Percentiles rank a stretch among this genome's conserved stretches.
Conservation (phyloP, 495 filamentous ascomycete genomes). For the Parathielavia appendiculata region DNA sequence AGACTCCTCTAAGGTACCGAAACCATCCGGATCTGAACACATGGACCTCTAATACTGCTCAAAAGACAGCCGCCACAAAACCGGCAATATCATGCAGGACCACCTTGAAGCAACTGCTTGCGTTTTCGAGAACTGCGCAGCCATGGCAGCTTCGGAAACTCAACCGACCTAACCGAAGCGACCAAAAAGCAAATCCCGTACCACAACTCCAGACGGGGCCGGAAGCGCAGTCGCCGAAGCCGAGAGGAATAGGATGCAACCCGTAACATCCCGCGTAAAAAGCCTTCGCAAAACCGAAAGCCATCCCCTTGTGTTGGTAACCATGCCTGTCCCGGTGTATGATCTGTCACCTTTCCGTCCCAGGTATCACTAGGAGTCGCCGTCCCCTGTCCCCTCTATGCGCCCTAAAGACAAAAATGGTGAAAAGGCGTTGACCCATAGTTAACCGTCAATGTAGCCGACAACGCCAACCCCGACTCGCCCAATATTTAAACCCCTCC, state of each 20-base stretch:
- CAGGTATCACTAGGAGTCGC: constrained; percentile 4
- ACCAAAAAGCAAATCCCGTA: neutral
- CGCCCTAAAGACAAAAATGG: neutral
- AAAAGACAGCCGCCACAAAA: no score
- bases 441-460: neutral
- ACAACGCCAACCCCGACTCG: constrained; percentile 1
- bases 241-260: neutral
- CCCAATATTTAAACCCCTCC: no score
- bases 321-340: neutral
- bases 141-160: neutral
- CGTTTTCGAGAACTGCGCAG: no score
- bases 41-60: neutral
- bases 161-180: neutral
- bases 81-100: neutral
- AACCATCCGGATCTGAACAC: neutral
- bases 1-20: neutral
- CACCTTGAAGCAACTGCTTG: neutral
- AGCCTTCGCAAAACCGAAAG: neutral
- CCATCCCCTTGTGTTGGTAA: neutral
- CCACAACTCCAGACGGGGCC: neutral
- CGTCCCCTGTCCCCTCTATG: neutral
- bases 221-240: neutral
- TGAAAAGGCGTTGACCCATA: neutral
- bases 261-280: neutral
- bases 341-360: neutral